Base-by-base conservation (phyloP, 2,329 filamentous ascomycete species). In the Rhexocercosporidium sp. region DNA sequence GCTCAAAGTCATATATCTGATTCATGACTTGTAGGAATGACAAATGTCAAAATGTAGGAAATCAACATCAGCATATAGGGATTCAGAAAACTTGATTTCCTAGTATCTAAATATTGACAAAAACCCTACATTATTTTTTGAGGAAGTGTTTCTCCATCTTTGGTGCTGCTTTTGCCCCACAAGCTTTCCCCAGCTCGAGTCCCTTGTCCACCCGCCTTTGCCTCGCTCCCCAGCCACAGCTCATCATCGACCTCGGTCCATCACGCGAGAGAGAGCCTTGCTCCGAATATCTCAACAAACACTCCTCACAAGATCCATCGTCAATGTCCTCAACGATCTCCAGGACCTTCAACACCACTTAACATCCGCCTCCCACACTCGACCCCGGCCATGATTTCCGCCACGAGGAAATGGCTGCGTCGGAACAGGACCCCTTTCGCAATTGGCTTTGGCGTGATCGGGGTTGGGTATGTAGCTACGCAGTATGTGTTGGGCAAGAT, bases 401-500 rank as follows among this genome's bases (percentile, higher is more conserved):
- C 93, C 74, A 92, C 92, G 75, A 91, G 92, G 83, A 91, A 90
- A 84, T 99, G 96, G 94, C 85, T 98, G 78, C 90, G 90, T 81
- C 93, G 93, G 81, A 97, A 99, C 83, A 89, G 93, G 79, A 96
- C 92, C 76, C 92, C 91, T 76, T 87, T 99, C 78, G 92, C 94
- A 78, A 87, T 99, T 77, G 94, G 94, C 72, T 89, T 92, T 67
- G 94, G 94, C 71, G 87, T 98, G 72, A 82, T 97, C 72, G 94
- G 95, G 73, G 93, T 92, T 62, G 94, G 94, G 72, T 99, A 99
- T 81, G 82, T 97, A 68, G 94, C 92, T 65, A 93, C 93, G 46
- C 94, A 97, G 80, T 99, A 97, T 90, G 88, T 97, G 73, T 80
- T 97, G 77, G 88, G 87, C 75, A 98, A 97, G 85, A 90, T 98